These are phyloP conservation scores for Lipomyces anomalus DNA, from an alignment of 805 yeast genomes.

Conservation along the genomic window DNA sequence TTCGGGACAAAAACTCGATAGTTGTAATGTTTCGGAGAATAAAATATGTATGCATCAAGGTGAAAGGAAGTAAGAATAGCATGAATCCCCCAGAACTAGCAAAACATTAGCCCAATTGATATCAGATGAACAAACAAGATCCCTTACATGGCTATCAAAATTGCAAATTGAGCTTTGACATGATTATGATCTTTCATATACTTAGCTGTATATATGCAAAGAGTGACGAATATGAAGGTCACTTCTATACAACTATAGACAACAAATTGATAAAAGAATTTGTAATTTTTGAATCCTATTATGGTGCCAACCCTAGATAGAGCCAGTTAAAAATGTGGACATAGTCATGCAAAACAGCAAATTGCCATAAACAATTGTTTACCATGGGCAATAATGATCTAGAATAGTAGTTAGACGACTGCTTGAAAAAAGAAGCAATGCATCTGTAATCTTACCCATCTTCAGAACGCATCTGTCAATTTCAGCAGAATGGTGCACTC, in stretches of 20 bases:
- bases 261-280: conserved; percentile 48
- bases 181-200: conserved; percentile 6
- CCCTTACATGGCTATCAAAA: conserved; percentile 11
- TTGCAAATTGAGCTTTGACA: conserved; percentile 20
- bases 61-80: conserved; percentile 6
- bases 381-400: conserved; percentile 75
- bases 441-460: conserved; percentile 45
- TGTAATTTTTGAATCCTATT: conserved; percentile 63
- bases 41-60: conserved; percentile 13
- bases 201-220: conserved; percentile 9
- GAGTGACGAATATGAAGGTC: conserved; percentile 14
- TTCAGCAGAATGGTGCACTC: conserved; percentile 66
- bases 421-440: neutral
- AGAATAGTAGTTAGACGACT: neutral
- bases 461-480: conserved; percentile 55
- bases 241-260: conserved; percentile 3
- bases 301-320: conserved; percentile 66
- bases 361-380: too few relatives aligned
- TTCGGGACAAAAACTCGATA: conserved; percentile 14
- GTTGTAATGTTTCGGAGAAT: conserved; percentile 12
- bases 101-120: neutral
- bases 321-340: too few relatives aligned
- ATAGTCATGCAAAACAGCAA: too few relatives aligned
- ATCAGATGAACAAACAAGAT: neutral
- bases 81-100: conserved; percentile 9